Evolutionary conservation across 768 basidiomycete species (phyloP).

Genomic region (Atractiella rhizophila): DNA sequence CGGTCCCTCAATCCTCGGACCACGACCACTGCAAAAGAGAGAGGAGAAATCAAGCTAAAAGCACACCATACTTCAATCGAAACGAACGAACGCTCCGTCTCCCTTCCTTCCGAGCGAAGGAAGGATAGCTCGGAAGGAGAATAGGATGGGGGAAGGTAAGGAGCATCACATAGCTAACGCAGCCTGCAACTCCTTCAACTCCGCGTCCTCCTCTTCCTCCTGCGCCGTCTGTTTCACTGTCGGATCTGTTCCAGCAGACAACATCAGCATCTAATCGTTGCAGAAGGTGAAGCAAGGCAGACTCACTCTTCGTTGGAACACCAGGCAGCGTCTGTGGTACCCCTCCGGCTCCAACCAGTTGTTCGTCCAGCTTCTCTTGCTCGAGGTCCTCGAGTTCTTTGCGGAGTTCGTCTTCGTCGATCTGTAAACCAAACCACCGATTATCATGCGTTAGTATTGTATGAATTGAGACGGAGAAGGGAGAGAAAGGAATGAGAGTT

Average conservation of each 20-base stretch:
- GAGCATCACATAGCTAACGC: slow-evolving; percentile 6
- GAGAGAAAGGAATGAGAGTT: background rate
- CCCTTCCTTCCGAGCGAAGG: no score
- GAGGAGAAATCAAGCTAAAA: no score
- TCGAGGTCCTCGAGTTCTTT: slow-evolving; percentile 64
- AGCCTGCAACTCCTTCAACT: slow-evolving; percentile 8
- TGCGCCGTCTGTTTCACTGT: background rate
- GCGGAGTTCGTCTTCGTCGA: slow-evolving; percentile 43
- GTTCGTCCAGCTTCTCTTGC: slow-evolving; percentile 61
- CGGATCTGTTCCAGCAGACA: background rate
- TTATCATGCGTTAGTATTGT: background rate
- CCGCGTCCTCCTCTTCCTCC: slow-evolving; percentile 11
- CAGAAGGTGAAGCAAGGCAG: background rate
- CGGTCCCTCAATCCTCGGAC: no score
- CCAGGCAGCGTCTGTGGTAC: slow-evolving; percentile 65
- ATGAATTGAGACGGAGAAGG: background rate
- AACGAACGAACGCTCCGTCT: no score
- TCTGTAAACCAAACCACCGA: background rate
- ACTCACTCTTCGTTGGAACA: slow-evolving; percentile 17
- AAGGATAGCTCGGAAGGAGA: no score
- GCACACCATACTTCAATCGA: no score
- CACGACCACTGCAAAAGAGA: no score
- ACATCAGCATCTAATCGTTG: background rate
- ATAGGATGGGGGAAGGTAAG: no score
- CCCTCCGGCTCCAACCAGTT: slow-evolving; percentile 61